These are phyloP conservation scores for Mucor indicus DNA, from an alignment of 371 early-diverging fungal species.

Conservation along the genomic window DNA sequence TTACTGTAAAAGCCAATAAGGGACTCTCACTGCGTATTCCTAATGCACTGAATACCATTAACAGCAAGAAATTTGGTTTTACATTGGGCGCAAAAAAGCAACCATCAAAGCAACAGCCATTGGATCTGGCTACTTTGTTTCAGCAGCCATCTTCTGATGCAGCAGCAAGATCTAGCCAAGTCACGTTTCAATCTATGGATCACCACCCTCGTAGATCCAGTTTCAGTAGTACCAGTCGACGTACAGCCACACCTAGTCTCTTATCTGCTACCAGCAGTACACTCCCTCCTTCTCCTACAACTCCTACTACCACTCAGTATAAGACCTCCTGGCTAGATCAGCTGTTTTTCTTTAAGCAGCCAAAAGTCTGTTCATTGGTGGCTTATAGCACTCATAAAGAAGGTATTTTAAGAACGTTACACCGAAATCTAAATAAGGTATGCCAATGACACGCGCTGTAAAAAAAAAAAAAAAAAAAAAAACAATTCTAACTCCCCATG, in stretches of 20 bases:
- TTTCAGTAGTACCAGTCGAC: neutral
- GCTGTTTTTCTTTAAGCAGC: slow-evolving; percentile 49
- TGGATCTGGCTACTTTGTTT: neutral
- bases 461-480: too few species aligned
- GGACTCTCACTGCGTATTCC: slow-evolving; percentile 39
- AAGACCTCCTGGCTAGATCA: slow-evolving; percentile 39
- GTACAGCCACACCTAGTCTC: slow-evolving; percentile 1
- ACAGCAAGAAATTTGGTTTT: slow-evolving; percentile 30
- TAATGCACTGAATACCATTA: slow-evolving; percentile 15
- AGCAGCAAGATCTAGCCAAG: too few species aligned
- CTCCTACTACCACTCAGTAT: slow-evolving; percentile 9
- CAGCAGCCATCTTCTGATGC: neutral
- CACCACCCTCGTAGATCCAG: too few species aligned
- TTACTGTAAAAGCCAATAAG: slow-evolving; percentile 20
- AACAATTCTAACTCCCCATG: too few species aligned
- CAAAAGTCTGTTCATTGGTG: slow-evolving; percentile 39
- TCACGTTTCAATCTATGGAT: too few species aligned
- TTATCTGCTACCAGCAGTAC: slow-evolving; percentile 33
- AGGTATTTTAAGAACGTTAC: slow-evolving; percentile 25
- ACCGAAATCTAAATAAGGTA: slow-evolving; percentile 26
- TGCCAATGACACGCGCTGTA: too few species aligned
- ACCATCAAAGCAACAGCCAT: slow-evolving; percentile 18
- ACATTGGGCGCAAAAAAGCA: slow-evolving; percentile 23
- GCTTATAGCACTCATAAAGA: slow-evolving; percentile 27
- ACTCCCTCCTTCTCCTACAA: slow-evolving; percentile 23